A percentile compares a stretch with the other conserved stretches of the same genome.
Evolutionary conservation across 345 rosid genomes (phyloP).

Genomic region (Populus pruinosa): DNA sequence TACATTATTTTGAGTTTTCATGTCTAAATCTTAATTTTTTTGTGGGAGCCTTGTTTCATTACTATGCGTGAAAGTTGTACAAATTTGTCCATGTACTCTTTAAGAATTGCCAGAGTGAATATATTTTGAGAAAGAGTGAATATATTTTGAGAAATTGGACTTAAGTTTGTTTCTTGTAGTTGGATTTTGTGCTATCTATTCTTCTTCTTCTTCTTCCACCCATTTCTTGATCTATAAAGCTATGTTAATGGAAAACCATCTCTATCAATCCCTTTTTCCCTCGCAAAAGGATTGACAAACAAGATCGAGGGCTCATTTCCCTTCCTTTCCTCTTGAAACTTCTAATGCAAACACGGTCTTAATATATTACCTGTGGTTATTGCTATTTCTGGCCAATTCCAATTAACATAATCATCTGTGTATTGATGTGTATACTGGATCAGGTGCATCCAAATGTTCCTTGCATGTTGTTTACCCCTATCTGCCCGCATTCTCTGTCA

Average conservation of each 20-base stretch:
- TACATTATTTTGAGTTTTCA: neutral
- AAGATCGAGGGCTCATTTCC: neutral
- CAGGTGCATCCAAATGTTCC: conserved; percentile 99
- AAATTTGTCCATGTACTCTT: neutral
- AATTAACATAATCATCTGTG: neutral
- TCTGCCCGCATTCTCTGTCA: conserved; percentile 96
- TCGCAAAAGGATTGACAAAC: neutral
- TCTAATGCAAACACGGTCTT: neutral
- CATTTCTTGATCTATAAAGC: neutral
- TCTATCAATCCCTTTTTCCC: neutral
- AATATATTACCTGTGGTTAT: neutral
- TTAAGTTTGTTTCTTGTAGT: neutral
- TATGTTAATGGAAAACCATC: neutral
- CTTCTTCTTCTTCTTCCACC: neutral
- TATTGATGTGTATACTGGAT: conserved; percentile 14
- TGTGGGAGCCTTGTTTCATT: neutral
- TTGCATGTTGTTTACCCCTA: conserved; percentile 96
- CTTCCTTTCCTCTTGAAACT: neutral
- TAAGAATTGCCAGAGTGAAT: neutral
- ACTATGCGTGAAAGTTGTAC: neutral
- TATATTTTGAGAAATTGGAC: neutral
- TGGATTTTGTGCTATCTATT: neutral
- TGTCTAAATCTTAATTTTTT: neutral
- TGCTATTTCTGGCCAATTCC: conserved; percentile 5
- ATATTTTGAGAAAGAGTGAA: too few relatives aligned